Base-by-base conservation (phyloP, 257 asterid species). In the Voacanga thouarsii region DNA sequence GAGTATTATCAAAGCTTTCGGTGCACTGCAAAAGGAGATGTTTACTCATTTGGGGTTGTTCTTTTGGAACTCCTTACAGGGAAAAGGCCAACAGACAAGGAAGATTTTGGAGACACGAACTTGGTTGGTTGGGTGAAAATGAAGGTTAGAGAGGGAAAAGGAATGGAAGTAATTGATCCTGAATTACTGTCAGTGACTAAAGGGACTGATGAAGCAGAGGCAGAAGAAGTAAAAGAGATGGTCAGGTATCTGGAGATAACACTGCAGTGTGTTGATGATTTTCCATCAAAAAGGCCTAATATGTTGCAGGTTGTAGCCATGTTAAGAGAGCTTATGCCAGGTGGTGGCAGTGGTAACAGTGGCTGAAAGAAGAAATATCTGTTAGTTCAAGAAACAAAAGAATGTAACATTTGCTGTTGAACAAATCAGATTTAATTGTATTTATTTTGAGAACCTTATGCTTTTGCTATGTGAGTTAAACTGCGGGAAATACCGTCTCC, bases 1-100 rank as follows among this genome's bases (percentile, higher is more conserved):
- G 98, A 92, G 90, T 94, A 94, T 79, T 94, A 94, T 55, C 98
- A 94, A 57, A 94, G 98, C 88, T 94, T 94, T 73, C 83, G 98
- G n/a, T 94, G 98, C 88, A 92, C 98, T 3, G 90, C 98, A 0
- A 92, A 87, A 78, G 98, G 98, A 1, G 98, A 92, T 24, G 98
- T 94, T 7, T 94, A 94, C 77, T 94, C 97, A 3, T 89, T 94
- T 10, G 97, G 98, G 6, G 98, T 94, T 12, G 88, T 92, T 1
- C 90, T 94, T 0, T 61, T 94, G 84, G 98, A 94, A 85, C 90
- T 94, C 24, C 82, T 94, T 26, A 87, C 98, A 0, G 98, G 98
- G 23, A 92, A 91, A 78, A 82, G 98, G 78, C 98, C 98, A 24
- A 92, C 98, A 10, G 98, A 94, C 53, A 94, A 94, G 86, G 98